A percentile compares a stretch with the other conserved stretches of the same genome.
These are phyloP conservation scores for Kodamaea fukazawae DNA, from an alignment of 805 yeast species.

Conservation along the genomic window DNA sequence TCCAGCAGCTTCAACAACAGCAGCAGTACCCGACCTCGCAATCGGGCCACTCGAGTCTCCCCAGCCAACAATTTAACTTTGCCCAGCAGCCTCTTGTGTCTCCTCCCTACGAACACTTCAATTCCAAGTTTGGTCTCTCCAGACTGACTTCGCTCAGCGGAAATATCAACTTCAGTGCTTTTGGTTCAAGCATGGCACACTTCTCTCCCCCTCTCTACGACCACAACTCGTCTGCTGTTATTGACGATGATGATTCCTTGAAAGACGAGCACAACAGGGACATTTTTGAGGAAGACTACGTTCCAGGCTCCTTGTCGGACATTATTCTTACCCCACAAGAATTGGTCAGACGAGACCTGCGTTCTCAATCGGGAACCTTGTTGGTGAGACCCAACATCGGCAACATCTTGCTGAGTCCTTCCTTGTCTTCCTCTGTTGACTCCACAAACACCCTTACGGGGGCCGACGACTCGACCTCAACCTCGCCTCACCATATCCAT, in stretches of 20 bases:
- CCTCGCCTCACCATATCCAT: conserved; percentile 8
- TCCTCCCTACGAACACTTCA: conserved; percentile 2
- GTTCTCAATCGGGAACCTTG: conserved; percentile 48
- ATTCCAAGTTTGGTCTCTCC: conserved; percentile 2
- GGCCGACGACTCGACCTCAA: conserved; percentile 5
- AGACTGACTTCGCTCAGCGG: conserved; percentile 2
- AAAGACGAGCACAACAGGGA: conserved; percentile 20
- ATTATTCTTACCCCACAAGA: conserved; percentile 77
- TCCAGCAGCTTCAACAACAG: no score
- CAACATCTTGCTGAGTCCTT: conserved; percentile 9
- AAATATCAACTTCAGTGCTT: conserved; percentile 1
- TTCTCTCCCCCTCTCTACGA: conserved; percentile 13
- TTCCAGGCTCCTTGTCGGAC: conserved; percentile 80
- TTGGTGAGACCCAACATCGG: conserved; percentile 32
- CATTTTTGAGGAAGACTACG: conserved; percentile 63
- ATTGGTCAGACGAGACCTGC: conserved; percentile 61
- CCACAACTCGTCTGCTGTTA: conserved; percentile 20
- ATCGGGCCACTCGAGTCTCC: no score
- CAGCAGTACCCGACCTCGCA: no score
- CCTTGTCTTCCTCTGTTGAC: conserved; percentile 7
- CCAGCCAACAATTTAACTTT: neutral
- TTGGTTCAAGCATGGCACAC: conserved; percentile 2
- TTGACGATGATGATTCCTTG: conserved; percentile 34
- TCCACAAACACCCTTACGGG: conserved; percentile 6
- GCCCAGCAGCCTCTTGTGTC: conserved; percentile 1